Evolutionary conservation across 176 grass and related monocot genomes (phyloP).

Genomic region (Poa pratensis): DNA sequence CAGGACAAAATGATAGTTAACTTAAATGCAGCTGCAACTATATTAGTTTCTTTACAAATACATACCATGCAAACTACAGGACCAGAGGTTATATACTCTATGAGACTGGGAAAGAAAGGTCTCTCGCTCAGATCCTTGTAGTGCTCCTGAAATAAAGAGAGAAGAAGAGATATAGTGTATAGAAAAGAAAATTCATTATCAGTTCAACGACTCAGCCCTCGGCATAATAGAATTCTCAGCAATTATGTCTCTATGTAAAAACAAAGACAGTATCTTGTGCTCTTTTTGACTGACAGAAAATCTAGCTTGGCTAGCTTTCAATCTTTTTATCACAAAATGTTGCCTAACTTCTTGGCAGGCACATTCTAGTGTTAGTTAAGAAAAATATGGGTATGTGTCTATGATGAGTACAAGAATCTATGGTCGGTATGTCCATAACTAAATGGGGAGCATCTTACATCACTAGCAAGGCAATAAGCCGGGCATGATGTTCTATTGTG

Average conservation of each 20-base stretch:
- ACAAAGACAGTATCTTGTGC: not conserved
- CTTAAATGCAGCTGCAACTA: constrained; percentile 8
- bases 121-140: constrained; percentile 92
- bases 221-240: not conserved
- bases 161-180: constrained; percentile 1
- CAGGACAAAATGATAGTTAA: constrained; percentile 26
- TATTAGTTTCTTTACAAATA: constrained; percentile 25
- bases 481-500: constrained; percentile 23
- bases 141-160: constrained; percentile 70
- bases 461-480: constrained; percentile 10
- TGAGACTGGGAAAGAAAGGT: constrained; percentile 83
- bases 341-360: not conserved
- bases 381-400: not conserved
- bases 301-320: not conserved
- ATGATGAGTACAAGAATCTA: constrained; percentile 1
- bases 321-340: not conserved
- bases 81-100: constrained; percentile 89
- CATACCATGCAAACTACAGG: constrained; percentile 98
- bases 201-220: not conserved
- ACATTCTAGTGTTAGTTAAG: not conserved
- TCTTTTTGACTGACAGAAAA: not conserved
- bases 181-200: constrained; percentile 6
- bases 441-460: not conserved
- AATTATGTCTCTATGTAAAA: constrained; percentile 14
- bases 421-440: not conserved